Base-by-base conservation (phyloP, 2,329 filamentous ascomycete species). In the Colletotrichum echinochloae region DNA sequence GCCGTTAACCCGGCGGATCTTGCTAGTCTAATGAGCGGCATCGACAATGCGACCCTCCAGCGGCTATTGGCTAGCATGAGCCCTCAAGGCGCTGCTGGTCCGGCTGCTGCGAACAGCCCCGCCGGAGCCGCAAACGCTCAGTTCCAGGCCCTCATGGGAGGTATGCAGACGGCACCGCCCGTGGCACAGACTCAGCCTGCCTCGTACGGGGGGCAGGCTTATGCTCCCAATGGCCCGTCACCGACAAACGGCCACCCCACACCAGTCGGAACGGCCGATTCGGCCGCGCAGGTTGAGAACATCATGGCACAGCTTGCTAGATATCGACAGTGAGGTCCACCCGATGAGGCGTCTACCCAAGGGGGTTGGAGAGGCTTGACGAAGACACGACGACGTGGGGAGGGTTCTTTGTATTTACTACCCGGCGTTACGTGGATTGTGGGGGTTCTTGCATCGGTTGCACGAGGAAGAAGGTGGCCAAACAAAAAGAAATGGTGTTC, bases 261-360 rank as follows among this genome's bases (percentile, higher is more conserved):
- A 12, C 52, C 44, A 16, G 41, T 61, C 9, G 30, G 57, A 2
- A 72, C 71, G 73, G 76, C 77, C 16, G 80, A 82, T 65, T 79
- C 83, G 16, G 82, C 84, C 11, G 83, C 90, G 16, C 85, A 89
- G 63, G 85, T 94, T 74, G 88, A 91, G 77, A 91, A 92, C 75
- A 93, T 94, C 61, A 92, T 94, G 88, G 90, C 91, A 18, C 90
- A 93, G 75, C 81, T 94, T 70, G 88, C 90, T 56, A 89, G 87
- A 74, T 91, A 89, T 76, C 85, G 90, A 73, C 87, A 90, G 77
- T 89, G 75, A 77, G 67, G 61, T 48, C 11, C 18, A 11, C 7
- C 14, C 35, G 8, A 28, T n/a, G 23, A 26, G 20, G n/a, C 20
- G 41, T 54, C 52, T 44, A 33, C 64, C 33, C 49, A 33, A 26